Base-by-base conservation (phyloP, 148 eudicot species). In the Silene conica region DNA sequence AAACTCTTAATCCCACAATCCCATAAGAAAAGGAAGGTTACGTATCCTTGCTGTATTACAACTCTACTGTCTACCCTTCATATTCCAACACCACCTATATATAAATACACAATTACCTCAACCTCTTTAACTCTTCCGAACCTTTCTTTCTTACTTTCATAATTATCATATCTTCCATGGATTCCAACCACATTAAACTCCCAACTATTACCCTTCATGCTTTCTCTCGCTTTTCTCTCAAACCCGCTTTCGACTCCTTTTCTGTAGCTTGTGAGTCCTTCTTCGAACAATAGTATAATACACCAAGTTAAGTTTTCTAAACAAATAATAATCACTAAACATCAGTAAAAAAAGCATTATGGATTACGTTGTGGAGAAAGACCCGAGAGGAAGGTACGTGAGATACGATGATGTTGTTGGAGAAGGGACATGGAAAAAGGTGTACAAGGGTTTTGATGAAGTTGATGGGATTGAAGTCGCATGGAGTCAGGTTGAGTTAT, bases 361-460 rank as follows among this genome's bases (percentile, higher is more conserved):
- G 46, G 68, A 28, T 1, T 63, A 26, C 41, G 25, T 60, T 12
- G 60, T 63, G 5, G 76, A 73, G 22, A 63, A 3, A 12, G 46
- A 63, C 20, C 59, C 76, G 12, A 22, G 43, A 26, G 76, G 76
- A 5, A 63, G 69, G 38, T 73, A 73, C 23, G 60, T 61, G 16
- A 46, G 69, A 46, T 73, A 22, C 76, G 25, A 43, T 5, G 55
- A 73, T 9, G 12, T 62, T 14, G 0, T 73, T 8, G 69, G 69
- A 22, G 13, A 62, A 62, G 59, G 76, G 13, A 1, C 34, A 5
- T 62, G 23, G 21, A 73, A 63, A 25, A 73, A 13, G 46, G 76
- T 73, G 7, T 73, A 62, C 46, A 62, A 23, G 60, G 76, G 58
- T 1, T 73, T 73, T 11, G 76, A 73, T 46, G 56, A 16, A 21